Evolutionary conservation across 1,284 basidiomycete genomes (phyloP).

Genomic region (Melampsora abietis-canadensis): DNA sequence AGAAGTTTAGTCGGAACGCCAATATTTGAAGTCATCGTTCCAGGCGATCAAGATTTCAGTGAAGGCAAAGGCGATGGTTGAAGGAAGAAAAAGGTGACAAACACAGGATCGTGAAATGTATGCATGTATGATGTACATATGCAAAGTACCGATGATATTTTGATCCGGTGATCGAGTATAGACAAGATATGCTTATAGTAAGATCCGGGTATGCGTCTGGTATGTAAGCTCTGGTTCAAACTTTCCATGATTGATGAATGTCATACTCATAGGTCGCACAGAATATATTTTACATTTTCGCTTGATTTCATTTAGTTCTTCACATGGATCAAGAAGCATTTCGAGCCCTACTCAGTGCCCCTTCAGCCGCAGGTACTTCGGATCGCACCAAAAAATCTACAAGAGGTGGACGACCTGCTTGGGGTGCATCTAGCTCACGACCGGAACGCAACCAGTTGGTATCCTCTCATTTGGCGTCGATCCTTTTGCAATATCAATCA

Average conservation of each 20-base stretch:
- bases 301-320: neutral
- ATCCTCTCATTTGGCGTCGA: too few species aligned
- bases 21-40: constrained; percentile 47
- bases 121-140: too few species aligned
- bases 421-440: constrained; percentile 4
- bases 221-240: neutral
- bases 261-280: neutral
- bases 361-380: neutral
- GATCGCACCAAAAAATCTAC: constrained; percentile 1
- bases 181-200: too few species aligned
- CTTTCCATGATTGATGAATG: neutral
- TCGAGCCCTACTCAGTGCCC: constrained; percentile 36
- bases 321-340: constrained; percentile 42
- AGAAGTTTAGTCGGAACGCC: constrained; percentile 55
- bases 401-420: neutral
- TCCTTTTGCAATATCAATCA: neutral
- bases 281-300: too few species aligned
- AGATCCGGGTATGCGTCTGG: neutral
- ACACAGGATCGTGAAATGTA: too few species aligned
- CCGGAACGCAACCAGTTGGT: neutral
- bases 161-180: too few species aligned
- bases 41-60: neutral
- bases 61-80: neutral
- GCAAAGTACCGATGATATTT: too few species aligned
- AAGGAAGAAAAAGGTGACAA: too few species aligned